Evolutionary conservation across 345 rosid species (phyloP).

Genomic region (Pugionium dolabratum): DNA sequence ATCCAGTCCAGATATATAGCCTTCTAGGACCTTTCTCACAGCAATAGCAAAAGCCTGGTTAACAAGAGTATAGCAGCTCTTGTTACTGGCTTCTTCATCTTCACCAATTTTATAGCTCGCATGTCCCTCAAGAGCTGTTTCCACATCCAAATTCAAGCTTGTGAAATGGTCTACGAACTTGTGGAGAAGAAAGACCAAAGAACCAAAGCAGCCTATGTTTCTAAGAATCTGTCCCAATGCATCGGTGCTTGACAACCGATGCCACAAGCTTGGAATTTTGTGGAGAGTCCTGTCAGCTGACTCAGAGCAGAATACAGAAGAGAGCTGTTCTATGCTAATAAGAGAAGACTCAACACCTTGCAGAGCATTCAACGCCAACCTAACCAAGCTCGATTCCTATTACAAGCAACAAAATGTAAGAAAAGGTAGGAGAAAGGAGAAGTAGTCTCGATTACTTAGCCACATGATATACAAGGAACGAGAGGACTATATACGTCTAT

Average conservation of each 20-base stretch:
- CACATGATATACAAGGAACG: slow-evolving; percentile 11
- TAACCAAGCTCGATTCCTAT: slow-evolving; percentile 87
- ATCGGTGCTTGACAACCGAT: slow-evolving; percentile 70
- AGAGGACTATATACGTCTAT: neutral
- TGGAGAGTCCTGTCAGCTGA: slow-evolving; percentile 84
- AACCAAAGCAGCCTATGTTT: slow-evolving; percentile 65
- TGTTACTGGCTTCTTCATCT: slow-evolving; percentile 29
- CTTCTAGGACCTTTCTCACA: slow-evolving; percentile 76
- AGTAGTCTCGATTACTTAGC: too few species aligned
- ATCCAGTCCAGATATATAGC: slow-evolving; percentile 65
- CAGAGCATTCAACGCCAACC: slow-evolving; percentile 71
- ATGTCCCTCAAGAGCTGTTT: slow-evolving; percentile 23
- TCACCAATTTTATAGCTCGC: slow-evolving; percentile 38
- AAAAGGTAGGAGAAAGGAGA: neutral
- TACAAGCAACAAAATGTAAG: slow-evolving; percentile 7
- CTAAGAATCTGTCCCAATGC: slow-evolving; percentile 73
- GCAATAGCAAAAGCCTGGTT: slow-evolving; percentile 94
- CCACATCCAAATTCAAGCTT: slow-evolving; percentile 34
- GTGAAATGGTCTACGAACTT: slow-evolving; percentile 68
- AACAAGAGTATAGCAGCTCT: slow-evolving; percentile 56
- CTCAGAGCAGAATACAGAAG: slow-evolving; percentile 65
- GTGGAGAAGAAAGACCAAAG: slow-evolving; percentile 63
- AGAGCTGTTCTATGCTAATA: slow-evolving; percentile 58
- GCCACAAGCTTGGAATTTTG: slow-evolving; percentile 63
- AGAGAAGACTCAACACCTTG: slow-evolving; percentile 81